phyloP scores from a whole-genome alignment of 768 basidiomycete species.

The Epithele typhae region DNA sequence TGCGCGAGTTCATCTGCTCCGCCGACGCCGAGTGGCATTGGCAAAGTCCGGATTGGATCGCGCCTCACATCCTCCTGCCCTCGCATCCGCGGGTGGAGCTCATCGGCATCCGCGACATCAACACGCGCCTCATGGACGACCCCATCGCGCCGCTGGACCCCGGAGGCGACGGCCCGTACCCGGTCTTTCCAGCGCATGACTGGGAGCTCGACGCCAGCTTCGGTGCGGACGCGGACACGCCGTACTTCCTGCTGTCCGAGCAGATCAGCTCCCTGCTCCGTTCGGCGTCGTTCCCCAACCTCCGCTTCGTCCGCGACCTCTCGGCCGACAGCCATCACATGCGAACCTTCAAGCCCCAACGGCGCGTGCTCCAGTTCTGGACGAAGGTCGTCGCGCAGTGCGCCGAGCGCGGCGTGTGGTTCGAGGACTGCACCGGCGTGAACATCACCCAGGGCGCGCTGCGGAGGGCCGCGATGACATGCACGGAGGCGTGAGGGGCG shows the following conservation, averaged over 20 bases:
- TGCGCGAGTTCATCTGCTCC: conserved; percentile 65
- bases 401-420: conserved; percentile 49
- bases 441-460: conserved; percentile 49
- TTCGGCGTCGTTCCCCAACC: conserved; percentile 54
- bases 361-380: conserved; percentile 40
- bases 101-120: conserved; percentile 71
- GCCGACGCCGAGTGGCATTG: conserved; percentile 83
- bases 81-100: conserved; percentile 56
- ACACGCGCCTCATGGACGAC: conserved; percentile 50
- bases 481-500: no score
- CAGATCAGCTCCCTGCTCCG: conserved; percentile 60
- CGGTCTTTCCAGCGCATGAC: conserved; percentile 1
- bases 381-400: conserved; percentile 38
- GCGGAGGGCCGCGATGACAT: conserved; percentile 26
- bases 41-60: conserved; percentile 77
- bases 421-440: conserved; percentile 61
- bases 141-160: conserved; percentile 19
- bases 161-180: not conserved
- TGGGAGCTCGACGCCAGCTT: conserved; percentile 10
- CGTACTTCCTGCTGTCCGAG: conserved; percentile 62
- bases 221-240: conserved; percentile 31
- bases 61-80: conserved; percentile 68
- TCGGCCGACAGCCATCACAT: conserved; percentile 54
- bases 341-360: conserved; percentile 36
- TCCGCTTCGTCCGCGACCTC: conserved; percentile 62